Evolutionary conservation across 2,329 filamentous ascomycete genomes (phyloP).

Genomic region (Fusarium sulawesiense): DNA sequence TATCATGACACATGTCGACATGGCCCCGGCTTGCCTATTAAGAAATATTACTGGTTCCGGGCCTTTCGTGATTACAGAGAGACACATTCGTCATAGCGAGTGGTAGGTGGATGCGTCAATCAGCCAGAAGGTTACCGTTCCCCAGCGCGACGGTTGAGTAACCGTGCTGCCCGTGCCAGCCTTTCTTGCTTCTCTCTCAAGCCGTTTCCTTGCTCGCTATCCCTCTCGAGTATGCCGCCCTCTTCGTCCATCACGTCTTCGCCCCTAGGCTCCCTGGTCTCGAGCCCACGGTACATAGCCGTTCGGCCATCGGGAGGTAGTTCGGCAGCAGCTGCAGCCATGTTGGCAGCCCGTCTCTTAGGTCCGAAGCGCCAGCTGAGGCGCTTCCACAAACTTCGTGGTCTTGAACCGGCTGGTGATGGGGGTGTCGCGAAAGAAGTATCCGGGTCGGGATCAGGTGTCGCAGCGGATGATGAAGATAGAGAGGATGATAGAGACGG

Average conservation of each 20-base stretch:
- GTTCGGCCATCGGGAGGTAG: slow-evolving; percentile 45
- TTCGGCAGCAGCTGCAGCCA: slow-evolving; percentile 40
- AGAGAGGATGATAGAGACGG: slow-evolving; percentile 48
- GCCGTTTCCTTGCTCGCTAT: slow-evolving; percentile 41
- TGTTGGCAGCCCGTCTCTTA: slow-evolving; percentile 34
- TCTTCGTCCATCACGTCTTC: slow-evolving; percentile 40
- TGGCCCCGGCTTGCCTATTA: slow-evolving; percentile 40
- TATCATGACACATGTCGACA: slow-evolving; percentile 48
- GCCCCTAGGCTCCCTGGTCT: slow-evolving; percentile 30
- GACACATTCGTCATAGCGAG: neutral
- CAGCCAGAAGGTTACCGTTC: slow-evolving; percentile 25
- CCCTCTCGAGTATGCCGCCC: slow-evolving; percentile 43
- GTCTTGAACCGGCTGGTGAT: slow-evolving; percentile 30
- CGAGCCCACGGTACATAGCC: slow-evolving; percentile 52
- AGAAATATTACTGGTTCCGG: slow-evolving; percentile 32
- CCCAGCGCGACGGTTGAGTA: slow-evolving; percentile 48
- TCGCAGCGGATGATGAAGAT: slow-evolving; percentile 49
- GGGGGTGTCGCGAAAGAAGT: slow-evolving; percentile 28
- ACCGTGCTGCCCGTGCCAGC: slow-evolving; percentile 54
- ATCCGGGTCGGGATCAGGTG: slow-evolving; percentile 28
- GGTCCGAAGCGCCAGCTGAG: slow-evolving; percentile 45
- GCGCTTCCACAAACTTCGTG: slow-evolving; percentile 45
- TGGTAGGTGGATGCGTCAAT: neutral
- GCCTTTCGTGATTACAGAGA: slow-evolving; percentile 30
- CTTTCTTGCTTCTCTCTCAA: slow-evolving; percentile 54